Base-by-base conservation (phyloP, 305 asterid genomes). In the Vinca major region DNA sequence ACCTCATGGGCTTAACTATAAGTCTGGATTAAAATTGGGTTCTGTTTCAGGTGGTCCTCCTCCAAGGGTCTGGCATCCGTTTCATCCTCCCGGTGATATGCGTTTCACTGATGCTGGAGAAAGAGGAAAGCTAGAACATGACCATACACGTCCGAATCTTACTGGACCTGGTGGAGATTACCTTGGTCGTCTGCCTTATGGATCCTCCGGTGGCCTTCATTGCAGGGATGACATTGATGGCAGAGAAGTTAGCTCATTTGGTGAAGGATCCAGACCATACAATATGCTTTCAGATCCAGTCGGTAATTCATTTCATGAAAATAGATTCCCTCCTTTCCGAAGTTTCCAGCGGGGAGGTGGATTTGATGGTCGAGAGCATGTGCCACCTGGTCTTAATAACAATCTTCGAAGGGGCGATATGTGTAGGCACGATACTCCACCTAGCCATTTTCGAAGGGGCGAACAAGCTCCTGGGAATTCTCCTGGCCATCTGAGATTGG, bases 221-320 rank as follows among this genome's bases (percentile, higher is more conserved):
- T 69, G 79, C 43, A 77, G 89, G 72, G 91, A 86, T 50, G 77
- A 80, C 77, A 66, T 52, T 73, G 85, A 80, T 76, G 85, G 84
- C 71, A 78, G 85, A 78, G 89, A 82, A 56, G 81, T 75, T 50
- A 82, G 41, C 51, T 71, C 86, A 71, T 84, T 82, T 77, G 87
- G 85, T 69, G 95, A 87, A 74, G 92, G 90, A 72, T 72, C 90
- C 40, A 80, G 85, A 70, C 71, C 85, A 53, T 86, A 68, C 65
- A 80, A 78, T 72, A 76, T 64, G 58, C 84, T 85, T 70, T 66
- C 85, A 50, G 86, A 83, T 71, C 77, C 72, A 39, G 80, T 55
- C 61, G 89, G 90, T 21, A 78, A 80, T 80, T 80, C 85, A 65
- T 77, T 81, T 65, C 86, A 67, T 76, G 91, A 84, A 62, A 80